These are phyloP conservation scores for Backusella circina DNA, from an alignment of 192 early-diverging fungal species.

Conservation along the genomic window DNA sequence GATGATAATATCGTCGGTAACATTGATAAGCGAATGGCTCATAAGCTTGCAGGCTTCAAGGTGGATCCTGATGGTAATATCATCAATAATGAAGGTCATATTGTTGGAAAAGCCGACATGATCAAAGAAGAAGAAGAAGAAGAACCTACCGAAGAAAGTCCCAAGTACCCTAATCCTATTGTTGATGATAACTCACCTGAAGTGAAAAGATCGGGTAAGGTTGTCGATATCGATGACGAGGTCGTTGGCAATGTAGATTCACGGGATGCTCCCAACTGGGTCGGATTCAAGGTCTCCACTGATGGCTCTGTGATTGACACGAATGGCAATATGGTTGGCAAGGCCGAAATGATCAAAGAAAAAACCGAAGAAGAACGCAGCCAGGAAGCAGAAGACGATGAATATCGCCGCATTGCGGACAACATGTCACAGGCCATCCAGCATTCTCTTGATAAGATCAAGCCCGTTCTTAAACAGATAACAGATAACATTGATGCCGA, in stretches of 20 bases:
- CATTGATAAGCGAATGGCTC: background rate
- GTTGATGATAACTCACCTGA: constrained; percentile 4
- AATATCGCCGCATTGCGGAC: constrained; percentile 13
- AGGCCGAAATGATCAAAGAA: constrained; percentile 7
- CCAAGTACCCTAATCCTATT: background rate
- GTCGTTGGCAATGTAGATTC: background rate
- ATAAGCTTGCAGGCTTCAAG: constrained; percentile 9
- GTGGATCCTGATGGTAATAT: constrained; percentile 19
- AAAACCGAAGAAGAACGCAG: constrained; percentile 10
- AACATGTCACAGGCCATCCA: constrained; percentile 10
- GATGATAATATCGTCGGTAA: constrained; percentile 10
- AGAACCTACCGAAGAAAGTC: background rate
- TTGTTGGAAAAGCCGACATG: constrained; percentile 10
- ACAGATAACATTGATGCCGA: constrained; percentile 19
- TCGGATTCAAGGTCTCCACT: constrained; percentile 1
- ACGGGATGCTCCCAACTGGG: background rate
- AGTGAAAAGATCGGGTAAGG: constrained; percentile 11
- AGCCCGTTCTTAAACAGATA: constrained; percentile 17
- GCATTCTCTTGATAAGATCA: constrained; percentile 7
- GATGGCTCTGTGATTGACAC: constrained; percentile 12
- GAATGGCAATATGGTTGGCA: constrained; percentile 12
- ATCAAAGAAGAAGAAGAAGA: background rate
- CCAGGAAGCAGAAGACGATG: constrained; percentile 1
- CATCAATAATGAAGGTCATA: constrained; percentile 11
- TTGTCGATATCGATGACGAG: background rate